phyloP scores from a whole-genome alignment of 2,329 filamentous ascomycete species.

The Botrytis elliptica region DNA sequence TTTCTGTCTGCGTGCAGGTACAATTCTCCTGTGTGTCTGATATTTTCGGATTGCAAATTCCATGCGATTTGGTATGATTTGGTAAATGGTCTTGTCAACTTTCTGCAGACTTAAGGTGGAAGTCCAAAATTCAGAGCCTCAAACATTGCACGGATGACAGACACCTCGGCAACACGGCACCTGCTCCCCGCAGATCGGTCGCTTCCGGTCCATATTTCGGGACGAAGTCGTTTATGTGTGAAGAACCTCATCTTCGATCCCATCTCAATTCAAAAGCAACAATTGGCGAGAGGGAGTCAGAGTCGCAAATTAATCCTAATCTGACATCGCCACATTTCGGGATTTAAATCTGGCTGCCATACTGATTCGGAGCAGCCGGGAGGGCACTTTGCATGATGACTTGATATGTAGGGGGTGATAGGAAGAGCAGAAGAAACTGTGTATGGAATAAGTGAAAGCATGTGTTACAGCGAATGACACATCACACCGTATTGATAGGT shows the following conservation, averaged over 20 bases:
- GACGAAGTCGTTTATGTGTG: neutral
- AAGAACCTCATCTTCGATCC: neutral
- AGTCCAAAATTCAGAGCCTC: neutral
- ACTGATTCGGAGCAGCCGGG: neutral
- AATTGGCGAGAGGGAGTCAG: neutral
- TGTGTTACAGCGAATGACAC: constrained; percentile 2
- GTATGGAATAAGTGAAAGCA: neutral
- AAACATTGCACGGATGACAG: neutral
- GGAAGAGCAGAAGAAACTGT: neutral
- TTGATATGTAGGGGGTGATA: neutral
- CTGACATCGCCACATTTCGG: neutral
- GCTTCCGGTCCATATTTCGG: neutral
- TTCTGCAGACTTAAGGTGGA: neutral
- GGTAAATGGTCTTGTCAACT: neutral
- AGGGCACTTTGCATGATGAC: neutral
- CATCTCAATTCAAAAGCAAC: neutral
- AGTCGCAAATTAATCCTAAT: neutral
- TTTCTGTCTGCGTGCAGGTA: neutral
- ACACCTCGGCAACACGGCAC: neutral
- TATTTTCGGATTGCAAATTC: neutral
- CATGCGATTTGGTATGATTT: neutral
- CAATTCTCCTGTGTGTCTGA: neutral
- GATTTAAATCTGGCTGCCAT: neutral
- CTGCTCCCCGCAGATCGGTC: neutral
- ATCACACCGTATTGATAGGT: neutral